A percentile compares a stretch with the other conserved stretches of the same genome.
phyloP scores from a whole-genome alignment of 345 rosid species.

The Linum lewisii region DNA sequence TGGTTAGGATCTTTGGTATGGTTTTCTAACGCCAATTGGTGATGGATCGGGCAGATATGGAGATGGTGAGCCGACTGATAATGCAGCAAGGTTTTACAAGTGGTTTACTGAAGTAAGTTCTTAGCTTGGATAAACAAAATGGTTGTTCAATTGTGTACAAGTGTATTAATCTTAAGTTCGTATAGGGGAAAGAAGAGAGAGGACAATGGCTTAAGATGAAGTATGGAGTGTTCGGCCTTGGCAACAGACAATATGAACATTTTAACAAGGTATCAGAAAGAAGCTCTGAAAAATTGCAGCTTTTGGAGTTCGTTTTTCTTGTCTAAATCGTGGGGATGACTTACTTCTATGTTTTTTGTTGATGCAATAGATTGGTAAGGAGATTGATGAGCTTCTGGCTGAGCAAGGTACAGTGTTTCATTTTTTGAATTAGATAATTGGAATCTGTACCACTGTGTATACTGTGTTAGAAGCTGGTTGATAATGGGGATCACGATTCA shows the following conservation, averaged over 20 bases:
- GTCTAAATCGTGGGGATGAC: neutral
- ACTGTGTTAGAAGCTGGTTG: neutral
- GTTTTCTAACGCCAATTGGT: slow-evolving; percentile 13
- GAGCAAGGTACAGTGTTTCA: slow-evolving; percentile 57
- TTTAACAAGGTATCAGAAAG: slow-evolving; percentile 62
- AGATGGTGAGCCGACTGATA: slow-evolving; percentile 99
- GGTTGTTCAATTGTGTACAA: neutral
- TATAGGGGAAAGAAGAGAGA: slow-evolving; percentile 54
- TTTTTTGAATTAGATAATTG: neutral
- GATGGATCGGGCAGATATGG: slow-evolving; percentile 57
- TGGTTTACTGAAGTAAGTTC: slow-evolving; percentile 83
- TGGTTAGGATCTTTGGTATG: neutral
- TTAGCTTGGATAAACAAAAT: slow-evolving; percentile 5
- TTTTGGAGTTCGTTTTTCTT: neutral
- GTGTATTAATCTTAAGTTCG: neutral
- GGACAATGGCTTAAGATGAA: slow-evolving; percentile 66
- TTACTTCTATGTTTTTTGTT: no score
- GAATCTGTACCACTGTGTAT: neutral
- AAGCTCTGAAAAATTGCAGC: neutral
- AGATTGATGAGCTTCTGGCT: slow-evolving; percentile 61
- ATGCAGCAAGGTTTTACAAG: slow-evolving; percentile 97
- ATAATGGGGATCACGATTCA: no score
- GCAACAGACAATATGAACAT: slow-evolving; percentile 93
- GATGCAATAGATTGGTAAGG: slow-evolving; percentile 56
- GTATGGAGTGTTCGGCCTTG: slow-evolving; percentile 93